phyloP scores from a whole-genome alignment of 2,329 filamentous ascomycete species.

The Blastomyces emzantsi region DNA sequence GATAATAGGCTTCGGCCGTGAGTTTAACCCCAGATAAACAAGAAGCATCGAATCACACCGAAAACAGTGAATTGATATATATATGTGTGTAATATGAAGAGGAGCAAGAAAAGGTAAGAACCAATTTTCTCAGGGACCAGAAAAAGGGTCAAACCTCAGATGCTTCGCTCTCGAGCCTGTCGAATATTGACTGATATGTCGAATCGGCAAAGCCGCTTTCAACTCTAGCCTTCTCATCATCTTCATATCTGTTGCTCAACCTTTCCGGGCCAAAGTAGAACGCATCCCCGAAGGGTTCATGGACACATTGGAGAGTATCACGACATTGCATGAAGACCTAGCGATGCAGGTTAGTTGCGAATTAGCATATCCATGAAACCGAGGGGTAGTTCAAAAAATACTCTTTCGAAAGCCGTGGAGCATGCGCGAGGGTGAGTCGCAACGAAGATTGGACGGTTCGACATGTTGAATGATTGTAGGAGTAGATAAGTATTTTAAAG shows the following conservation, averaged over 20 bases:
- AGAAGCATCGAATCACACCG: conserved; percentile 17
- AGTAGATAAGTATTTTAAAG: not conserved
- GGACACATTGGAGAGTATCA: conserved; percentile 70
- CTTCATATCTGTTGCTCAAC: conserved; percentile 66
- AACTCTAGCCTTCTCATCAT: conserved; percentile 48
- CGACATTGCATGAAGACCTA: conserved; percentile 94
- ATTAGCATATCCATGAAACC: not conserved
- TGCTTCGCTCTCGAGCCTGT: conserved; percentile 61
- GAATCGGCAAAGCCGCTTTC: conserved; percentile 38
- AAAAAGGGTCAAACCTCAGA: conserved; percentile 56
- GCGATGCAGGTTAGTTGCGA: conserved; percentile 13
- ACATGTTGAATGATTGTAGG: conserved; percentile 47
- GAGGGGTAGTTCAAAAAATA: conserved; percentile 37
- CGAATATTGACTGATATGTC: conserved; percentile 56
- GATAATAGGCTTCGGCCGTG: not conserved
- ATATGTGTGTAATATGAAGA: conserved; percentile 9
- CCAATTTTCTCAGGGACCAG: conserved; percentile 18
- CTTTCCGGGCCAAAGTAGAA: conserved; percentile 94
- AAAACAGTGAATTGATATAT: conserved; percentile 17
- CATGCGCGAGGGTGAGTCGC: conserved; percentile 91
- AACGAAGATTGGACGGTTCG: conserved; percentile 76
- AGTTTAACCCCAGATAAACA: conserved; percentile 15
- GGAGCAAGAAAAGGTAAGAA: conserved; percentile 14
- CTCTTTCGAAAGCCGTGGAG: conserved; percentile 94
- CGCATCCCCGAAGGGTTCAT: conserved; percentile 94